phyloP scores from a whole-genome alignment of 129 eudicot genomes.

The Arctium lappa region DNA sequence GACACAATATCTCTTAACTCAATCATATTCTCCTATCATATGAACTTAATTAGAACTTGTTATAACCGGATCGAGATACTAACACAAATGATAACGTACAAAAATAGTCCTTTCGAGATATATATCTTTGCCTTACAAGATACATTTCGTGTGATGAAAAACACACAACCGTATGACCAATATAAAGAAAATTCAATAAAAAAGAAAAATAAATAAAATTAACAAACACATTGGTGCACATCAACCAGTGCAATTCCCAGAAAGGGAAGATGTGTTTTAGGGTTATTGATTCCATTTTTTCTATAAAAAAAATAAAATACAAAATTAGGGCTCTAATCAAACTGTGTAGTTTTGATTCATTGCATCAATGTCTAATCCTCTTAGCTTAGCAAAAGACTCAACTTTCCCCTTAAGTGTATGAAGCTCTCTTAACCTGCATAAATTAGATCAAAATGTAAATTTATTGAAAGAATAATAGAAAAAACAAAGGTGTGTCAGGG shows the following conservation, averaged over 20 bases:
- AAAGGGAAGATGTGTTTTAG: background rate
- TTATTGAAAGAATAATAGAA: background rate
- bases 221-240: background rate
- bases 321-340: constrained; percentile 25
- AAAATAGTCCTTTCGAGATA: background rate
- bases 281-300: background rate
- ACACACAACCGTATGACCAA: background rate
- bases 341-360: constrained; percentile 73
- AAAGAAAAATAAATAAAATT: background rate
- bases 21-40: too few relatives aligned
- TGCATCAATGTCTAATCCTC: constrained; percentile 75
- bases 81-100: background rate
- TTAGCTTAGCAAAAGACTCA: constrained; percentile 75
- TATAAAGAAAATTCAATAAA: background rate
- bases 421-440: constrained; percentile 67
- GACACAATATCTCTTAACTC: too few relatives aligned
- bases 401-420: constrained; percentile 77
- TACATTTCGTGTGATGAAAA: background rate
- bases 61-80: background rate
- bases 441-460: background rate
- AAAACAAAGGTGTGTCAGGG: background rate
- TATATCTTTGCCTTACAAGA: background rate
- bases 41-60: too few relatives aligned
- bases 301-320: background rate
- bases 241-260: background rate